Base-by-base conservation (phyloP, 768 basidiomycete genomes). In the Tephrocybe rancida region DNA sequence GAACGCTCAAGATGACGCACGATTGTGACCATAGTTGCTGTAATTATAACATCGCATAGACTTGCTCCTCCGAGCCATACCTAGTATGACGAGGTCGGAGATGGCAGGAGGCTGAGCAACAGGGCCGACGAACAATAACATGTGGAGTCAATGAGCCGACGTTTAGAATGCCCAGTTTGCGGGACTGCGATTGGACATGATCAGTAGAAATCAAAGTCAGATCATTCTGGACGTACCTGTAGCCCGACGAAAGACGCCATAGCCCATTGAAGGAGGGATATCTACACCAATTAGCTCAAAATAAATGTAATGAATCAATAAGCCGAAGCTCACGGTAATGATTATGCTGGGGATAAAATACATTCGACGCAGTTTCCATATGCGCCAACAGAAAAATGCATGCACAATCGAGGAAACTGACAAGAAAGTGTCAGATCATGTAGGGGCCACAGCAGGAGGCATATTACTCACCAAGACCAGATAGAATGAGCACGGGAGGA, bases 391-490 rank as follows among this genome's bases (percentile, higher is more conserved):
- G 39, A 48, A 54, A 27, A 54, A 54, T 19, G 47, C 27, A 24
- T 54, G 52, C 16, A 54, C 19, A 21, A 22, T 32, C 6, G 41
- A 44, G 22, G 48, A 43, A 1, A 56, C 58, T 41, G 41, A n/a
- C 7, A n/a, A 41, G n/a, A n/a, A 41, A 16, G 21, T 41, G 21
- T 41, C n/a, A 41, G n/a, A 13, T 7, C 30, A 32, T 22, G 38
- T 16, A 16, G 16, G n/a, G 38, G n/a, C 8, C 16, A 41, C 6
- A 16, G 6, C 7, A 41, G n/a, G 6, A 8, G 38, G n/a, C 8
- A 22, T n/a, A 7, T 6, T n/a, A n/a, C 34, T 10, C 44, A 62
- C 61, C 19, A 14, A 60, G 27, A 5, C 52, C 53, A 25, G 48
- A 54, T 1, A 60, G 8, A 11, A 45, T 6, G 1, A 53, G 53